Percentiles rank a stretch among this genome's conserved stretches.
phyloP scores from a whole-genome alignment of 2,329 filamentous ascomycete genomes.

The Arthrobotrys sinensis region DNA sequence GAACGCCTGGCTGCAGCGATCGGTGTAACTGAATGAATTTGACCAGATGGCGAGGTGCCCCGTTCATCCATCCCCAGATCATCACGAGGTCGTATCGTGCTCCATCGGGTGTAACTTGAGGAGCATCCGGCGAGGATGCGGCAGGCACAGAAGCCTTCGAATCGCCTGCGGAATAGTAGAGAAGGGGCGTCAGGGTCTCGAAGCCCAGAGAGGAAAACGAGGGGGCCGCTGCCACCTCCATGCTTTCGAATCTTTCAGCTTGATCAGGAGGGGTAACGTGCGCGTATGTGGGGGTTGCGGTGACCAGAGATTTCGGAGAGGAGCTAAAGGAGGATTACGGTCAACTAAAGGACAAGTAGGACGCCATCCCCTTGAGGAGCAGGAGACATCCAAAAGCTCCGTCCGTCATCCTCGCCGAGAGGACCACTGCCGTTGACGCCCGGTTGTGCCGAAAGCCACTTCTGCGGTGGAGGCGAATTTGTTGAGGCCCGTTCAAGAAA shows the following conservation, averaged over 20 bases:
- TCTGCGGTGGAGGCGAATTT: not conserved
- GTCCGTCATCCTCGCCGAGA: not conserved
- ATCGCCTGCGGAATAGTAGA: conserved; percentile 42
- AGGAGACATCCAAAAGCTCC: not conserved
- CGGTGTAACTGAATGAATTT: conserved; percentile 57
- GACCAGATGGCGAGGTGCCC: conserved; percentile 45
- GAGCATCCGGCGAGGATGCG: not conserved
- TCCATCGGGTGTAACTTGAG: conserved; percentile 10
- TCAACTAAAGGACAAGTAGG: not conserved
- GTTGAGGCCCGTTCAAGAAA: not conserved
- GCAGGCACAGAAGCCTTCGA: not conserved
- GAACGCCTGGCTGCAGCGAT: conserved; percentile 47
- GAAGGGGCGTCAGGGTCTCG: conserved; percentile 35
- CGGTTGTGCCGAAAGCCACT: conserved; percentile 2
- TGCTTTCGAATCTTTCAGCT: not conserved
- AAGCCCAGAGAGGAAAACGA: conserved; percentile 45
- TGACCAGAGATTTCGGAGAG: not conserved
- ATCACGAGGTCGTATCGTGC: conserved; percentile 47
- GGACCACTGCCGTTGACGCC: conserved; percentile 11
- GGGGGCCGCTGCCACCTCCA: conserved; percentile 13
- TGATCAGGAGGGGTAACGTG: not conserved
- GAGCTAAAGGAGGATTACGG: not conserved
- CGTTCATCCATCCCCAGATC: conserved; percentile 58
- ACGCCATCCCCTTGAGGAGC: not conserved
- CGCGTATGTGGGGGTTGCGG: not conserved